Percentiles rank a stretch among this genome's conserved stretches.
These are phyloP conservation scores for Aspergillus baeticus DNA, from an alignment of 495 filamentous ascomycete genomes.

Conservation along the genomic window DNA sequence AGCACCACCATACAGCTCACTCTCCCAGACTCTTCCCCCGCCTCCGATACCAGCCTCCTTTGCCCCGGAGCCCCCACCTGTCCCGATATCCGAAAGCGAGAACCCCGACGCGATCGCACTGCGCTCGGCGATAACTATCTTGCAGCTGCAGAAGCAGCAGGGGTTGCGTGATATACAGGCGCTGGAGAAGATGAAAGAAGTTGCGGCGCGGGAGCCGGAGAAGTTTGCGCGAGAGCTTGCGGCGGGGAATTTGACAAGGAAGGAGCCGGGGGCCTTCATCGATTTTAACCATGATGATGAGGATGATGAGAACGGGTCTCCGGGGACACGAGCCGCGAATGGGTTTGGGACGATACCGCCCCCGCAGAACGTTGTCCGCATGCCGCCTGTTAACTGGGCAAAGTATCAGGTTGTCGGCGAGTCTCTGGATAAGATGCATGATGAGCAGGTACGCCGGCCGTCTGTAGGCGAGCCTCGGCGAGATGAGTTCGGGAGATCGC, in stretches of 20 bases:
- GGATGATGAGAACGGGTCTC: slow-evolving; percentile 31
- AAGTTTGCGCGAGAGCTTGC: slow-evolving; percentile 63
- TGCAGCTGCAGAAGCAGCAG: slow-evolving; percentile 80
- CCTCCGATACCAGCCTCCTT: slow-evolving; percentile 25
- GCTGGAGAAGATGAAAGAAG: slow-evolving; percentile 60
- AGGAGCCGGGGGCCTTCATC: slow-evolving; percentile 38
- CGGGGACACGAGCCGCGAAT: neutral
- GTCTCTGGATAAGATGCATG: slow-evolving; percentile 77
- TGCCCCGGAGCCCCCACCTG: slow-evolving; percentile 50
- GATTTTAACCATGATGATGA: slow-evolving; percentile 42
- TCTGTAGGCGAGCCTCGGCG: slow-evolving; percentile 52
- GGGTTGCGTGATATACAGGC: slow-evolving; percentile 66
- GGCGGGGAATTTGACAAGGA: slow-evolving; percentile 50
- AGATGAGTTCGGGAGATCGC: slow-evolving; percentile 39
- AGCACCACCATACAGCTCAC: slow-evolving; percentile 1
- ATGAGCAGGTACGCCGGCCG: slow-evolving; percentile 69
- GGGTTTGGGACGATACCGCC: slow-evolving; percentile 61
- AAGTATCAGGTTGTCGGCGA: slow-evolving; percentile 84
- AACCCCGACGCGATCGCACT: slow-evolving; percentile 86
- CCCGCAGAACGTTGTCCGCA: slow-evolving; percentile 80
- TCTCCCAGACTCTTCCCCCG: neutral
- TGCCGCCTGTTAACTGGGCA: slow-evolving; percentile 85
- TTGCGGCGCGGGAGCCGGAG: slow-evolving; percentile 65
- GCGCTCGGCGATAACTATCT: slow-evolving; percentile 71
- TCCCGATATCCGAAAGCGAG: slow-evolving; percentile 69